Base-by-base conservation (phyloP, 2,329 filamentous ascomycete species). In the Botrytis squamosa region DNA sequence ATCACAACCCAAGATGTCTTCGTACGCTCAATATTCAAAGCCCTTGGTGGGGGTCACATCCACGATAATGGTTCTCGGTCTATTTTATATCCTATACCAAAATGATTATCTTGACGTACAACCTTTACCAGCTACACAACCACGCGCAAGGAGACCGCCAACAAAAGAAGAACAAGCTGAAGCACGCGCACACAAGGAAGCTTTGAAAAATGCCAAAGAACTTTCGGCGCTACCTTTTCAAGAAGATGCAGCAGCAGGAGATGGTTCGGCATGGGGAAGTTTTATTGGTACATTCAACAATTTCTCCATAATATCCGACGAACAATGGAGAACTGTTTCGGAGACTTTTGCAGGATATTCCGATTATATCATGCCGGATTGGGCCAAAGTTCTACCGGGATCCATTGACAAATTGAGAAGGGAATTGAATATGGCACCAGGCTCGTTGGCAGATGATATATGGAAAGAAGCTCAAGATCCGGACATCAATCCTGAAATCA, bases 401-500 rank as follows among this genome's bases (percentile, higher is more conserved):
- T 94, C 93, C 72, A 85, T 97, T 72, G 87, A 89, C 75, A 98
- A 97, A 82, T 87, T 98, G 49, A 94, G 97, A 81, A 89, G 89
- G 36, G 95, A 98, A 83, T 86, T 98, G 25, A 96, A 93, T 49
- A 92, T 96, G 89, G 89, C 92, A 0, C 93, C 94, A 0, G 95
- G 94, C 1, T 97, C 94, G 0, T 85, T 99, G 60, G 94, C 95
- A 20, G 92, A 97, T 80, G 93, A 98, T 77, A 96, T 99, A 74
- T 98, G 96, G 96, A 86, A 87, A 76, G 95, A 98, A 79, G 94
- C 96, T 0, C 92, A 94, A 74, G 93, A 98, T 80, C 90, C 94
- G 0, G 86, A 89, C 66, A 86, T 93, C 75, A 93, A 98, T 78
- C 95, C 95, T 0, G 96, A 99, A 81, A 97, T 98, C 74, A 85